Conservation (phyloP, 192 early-diverging fungal genomes). For the Borealophlyctis nickersoniae region DNA sequence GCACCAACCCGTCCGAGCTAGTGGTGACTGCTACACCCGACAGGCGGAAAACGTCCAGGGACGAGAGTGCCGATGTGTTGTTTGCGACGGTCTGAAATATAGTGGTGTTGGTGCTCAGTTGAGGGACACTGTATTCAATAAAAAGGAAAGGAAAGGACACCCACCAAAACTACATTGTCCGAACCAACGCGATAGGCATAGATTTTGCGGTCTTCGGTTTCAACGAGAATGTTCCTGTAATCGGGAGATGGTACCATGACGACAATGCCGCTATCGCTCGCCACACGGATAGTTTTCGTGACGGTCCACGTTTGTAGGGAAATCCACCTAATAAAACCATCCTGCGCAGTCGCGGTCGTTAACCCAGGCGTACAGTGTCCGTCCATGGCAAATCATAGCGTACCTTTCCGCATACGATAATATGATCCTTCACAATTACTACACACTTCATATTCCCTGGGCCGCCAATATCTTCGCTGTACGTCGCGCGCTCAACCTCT, state of each 20-base stretch:
- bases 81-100: too few species aligned
- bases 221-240: slow-evolving; percentile 30
- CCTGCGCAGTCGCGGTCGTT: too few species aligned
- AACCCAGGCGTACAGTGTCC: not conserved
- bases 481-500: slow-evolving; percentile 7
- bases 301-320: slow-evolving; percentile 20
- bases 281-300: slow-evolving; percentile 12
- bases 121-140: too few species aligned
- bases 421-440: slow-evolving; percentile 25
- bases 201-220: slow-evolving; percentile 18
- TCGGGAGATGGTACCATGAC: slow-evolving; percentile 40
- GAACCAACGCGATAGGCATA: slow-evolving; percentile 17
- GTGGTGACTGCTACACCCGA: slow-evolving; percentile 27
- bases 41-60: slow-evolving; percentile 17
- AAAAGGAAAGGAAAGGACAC: too few species aligned
- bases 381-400: too few species aligned
- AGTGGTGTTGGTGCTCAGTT: too few species aligned
- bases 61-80: slow-evolving; percentile 15
- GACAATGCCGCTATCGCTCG: slow-evolving; percentile 7
- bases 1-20: slow-evolving; percentile 5
- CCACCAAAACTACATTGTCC: too few species aligned
- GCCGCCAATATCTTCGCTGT: too few species aligned
- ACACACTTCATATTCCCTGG: slow-evolving; percentile 26
- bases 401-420: slow-evolving; percentile 45
- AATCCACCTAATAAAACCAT: slow-evolving; percentile 35